Base-by-base conservation (phyloP, 805 yeast species). In the Wickerhamiella galacta region DNA sequence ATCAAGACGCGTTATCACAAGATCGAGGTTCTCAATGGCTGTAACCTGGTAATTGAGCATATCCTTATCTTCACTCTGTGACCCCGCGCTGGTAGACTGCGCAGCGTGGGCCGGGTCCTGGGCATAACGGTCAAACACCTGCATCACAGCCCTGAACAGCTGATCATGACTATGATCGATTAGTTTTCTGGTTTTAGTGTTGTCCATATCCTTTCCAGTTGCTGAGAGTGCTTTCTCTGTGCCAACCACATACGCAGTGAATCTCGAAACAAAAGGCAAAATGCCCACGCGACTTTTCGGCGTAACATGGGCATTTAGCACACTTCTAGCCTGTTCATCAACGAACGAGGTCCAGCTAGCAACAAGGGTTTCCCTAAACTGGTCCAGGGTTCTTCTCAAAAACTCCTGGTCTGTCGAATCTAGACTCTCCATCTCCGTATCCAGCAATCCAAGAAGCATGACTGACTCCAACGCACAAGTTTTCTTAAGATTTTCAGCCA, bases 371-470 rank as follows among this genome's bases (percentile, higher is more conserved):
- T 70, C 70, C n/a, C 59, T 54, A 4, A 72, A 41, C 38, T 68
- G 69, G 20, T 58, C 60, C 39, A 75, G 57, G 33, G 64, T 58
- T 25, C 64, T 60, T 37, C 67, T 57, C 15, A 66, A 54, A 43
- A 65, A 80, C 40, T 79, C 93, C 46, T 75, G 83, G 48, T 70
- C 68, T 1, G 75, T 59, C 6, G 67, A 54, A 7, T 64, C 64
- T 14, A 61, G 47, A 8, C 44, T 47, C 16, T 43, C 44, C 4
- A 53, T 43, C n/a, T 56, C 51, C 17, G 53, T 43, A 37, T 71
- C 74, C 7, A 70, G 42, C 24, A 60, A 49, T 2, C 61, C 43
- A 29, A 65, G 39, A 1, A 68, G 42, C 3, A 59, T 53, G 1
- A 74, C 70, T 11, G 57, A 51, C 20, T 61, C 58, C 8, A 64